Percentiles rank a stretch among this genome's conserved stretches.
Conservation (phyloP, 2,329 filamentous ascomycete genomes). For the Diaporthe ilicicola region DNA sequence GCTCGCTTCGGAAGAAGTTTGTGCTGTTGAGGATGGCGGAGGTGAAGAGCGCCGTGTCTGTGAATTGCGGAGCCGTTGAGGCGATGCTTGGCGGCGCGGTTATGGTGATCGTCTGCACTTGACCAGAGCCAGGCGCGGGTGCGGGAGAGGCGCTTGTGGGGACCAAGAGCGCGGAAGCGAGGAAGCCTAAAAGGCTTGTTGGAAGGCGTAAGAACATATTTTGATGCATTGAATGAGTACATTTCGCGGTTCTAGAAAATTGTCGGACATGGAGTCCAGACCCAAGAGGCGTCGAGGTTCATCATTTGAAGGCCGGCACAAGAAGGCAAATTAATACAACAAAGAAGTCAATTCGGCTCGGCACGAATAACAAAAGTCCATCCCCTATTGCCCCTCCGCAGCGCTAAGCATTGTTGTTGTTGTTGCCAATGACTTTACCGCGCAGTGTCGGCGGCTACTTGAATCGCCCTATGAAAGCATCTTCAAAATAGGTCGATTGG, state of each 20-base stretch:
- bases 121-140: background rate
- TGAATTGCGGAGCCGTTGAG: slow-evolving; percentile 49
- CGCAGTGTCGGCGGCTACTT: background rate
- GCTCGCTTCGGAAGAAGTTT: slow-evolving; percentile 70
- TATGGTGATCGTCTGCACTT: slow-evolving; percentile 32
- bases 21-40: slow-evolving; percentile 70
- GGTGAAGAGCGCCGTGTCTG: slow-evolving; percentile 49
- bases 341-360: background rate
- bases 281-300: background rate
- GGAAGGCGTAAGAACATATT: background rate
- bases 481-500: slow-evolving; percentile 7
- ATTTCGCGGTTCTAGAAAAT: background rate
- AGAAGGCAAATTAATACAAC: background rate
- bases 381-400: background rate
- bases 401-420: background rate
- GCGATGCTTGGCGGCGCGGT: slow-evolving; percentile 46
- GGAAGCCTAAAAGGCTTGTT: slow-evolving; percentile 1
- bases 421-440: background rate
- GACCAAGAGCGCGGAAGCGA: background rate
- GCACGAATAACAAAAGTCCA: background rate
- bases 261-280: background rate
- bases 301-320: background rate
- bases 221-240: background rate
- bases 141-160: slow-evolving; percentile 2
- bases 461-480: background rate